These are phyloP conservation scores for Amanita thiersii DNA, from an alignment of 768 basidiomycete genomes.

Conservation along the genomic window DNA sequence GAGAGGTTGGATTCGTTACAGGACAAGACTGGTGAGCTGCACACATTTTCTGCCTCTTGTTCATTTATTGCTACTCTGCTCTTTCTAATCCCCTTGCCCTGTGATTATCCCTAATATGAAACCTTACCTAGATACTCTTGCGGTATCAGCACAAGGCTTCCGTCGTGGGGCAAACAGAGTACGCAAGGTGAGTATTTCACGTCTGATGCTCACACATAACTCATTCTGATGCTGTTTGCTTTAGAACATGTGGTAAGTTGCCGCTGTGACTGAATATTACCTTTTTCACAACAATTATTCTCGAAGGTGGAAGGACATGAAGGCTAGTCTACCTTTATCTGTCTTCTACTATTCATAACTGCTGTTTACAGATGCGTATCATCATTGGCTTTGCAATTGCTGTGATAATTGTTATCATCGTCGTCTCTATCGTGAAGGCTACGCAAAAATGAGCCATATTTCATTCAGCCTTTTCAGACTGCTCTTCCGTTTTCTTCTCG, in stretches of 20 bases:
- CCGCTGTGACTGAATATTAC: conserved; percentile 8
- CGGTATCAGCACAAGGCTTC: conserved; percentile 98
- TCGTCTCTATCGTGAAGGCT: conserved; percentile 90
- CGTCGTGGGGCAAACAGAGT: conserved; percentile 95
- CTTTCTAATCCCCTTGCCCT: conserved; percentile 7
- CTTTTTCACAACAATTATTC: neutral
- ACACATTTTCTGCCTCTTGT: no score
- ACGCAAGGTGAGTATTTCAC: conserved; percentile 68
- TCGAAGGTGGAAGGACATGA: conserved; percentile 94
- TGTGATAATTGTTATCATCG: conserved; percentile 91
- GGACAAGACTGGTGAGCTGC: conserved; percentile 94
- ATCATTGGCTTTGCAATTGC: conserved; percentile 88
- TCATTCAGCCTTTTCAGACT: neutral
- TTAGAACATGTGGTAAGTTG: conserved; percentile 77
- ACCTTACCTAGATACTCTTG: conserved; percentile 70
- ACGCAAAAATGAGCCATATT: conserved; percentile 22
- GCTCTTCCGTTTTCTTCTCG: neutral
- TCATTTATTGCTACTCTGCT: conserved; percentile 1
- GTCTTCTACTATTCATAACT: neutral
- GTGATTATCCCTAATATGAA: neutral
- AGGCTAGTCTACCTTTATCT: conserved; percentile 31
- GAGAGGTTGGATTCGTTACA: conserved; percentile 91
- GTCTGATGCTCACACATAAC: conserved; percentile 3
- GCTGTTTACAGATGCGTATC: conserved; percentile 73
- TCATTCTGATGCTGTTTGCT: conserved; percentile 8